Base-by-base conservation (phyloP, 2,329 filamentous ascomycete genomes). In the Chalaropsis ovoidea region DNA sequence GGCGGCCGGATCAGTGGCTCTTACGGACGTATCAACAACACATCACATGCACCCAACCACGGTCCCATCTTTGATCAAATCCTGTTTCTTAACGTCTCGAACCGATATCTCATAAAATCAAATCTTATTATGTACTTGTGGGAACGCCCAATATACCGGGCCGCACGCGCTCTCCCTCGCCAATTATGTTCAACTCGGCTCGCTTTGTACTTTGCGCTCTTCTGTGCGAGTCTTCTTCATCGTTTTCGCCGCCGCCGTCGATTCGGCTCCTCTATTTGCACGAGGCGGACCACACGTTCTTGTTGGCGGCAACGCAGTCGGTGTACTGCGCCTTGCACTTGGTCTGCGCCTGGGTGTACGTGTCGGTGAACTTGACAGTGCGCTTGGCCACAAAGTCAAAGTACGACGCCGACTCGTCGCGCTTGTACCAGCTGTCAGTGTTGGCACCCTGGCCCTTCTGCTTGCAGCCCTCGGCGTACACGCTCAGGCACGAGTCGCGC, bases 381-480 rank as follows among this genome's bases (percentile, higher is more conserved):
- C 83, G 81, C 64, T 75, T 73, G 72, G 79, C 75, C 74, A 81
- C 83, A 35, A 81, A 80, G 68, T 81, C 79, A 65, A 74, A 71
- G 71, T 81, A 83, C 61, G 77, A 81, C 67, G 73, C 71, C 56
- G 69, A 67, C 69, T 73, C 73, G 63, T 74, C 67, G 35, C 62
- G 13, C 56, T 69, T 68, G n/a, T 73, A 72, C 63, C 70, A 70
- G 47, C 75, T 75, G 69, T 73, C 73, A 52, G 70, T 69, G 22
- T 69, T 69, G 56, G 71, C 72, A 69, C 72, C 73, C 67, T 54
- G 58, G 17, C 61, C 41, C 42, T 66, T 52, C 64, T 69, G 69
- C 70, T 75, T 74, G 74, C 81, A 82, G 52, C 78, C 76, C 72
- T 80, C 71, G 66, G 77, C 79, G 69, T 83, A 83, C 47, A 77